A percentile compares a stretch with the other conserved stretches of the same genome.
phyloP scores from a whole-genome alignment of 257 asterid genomes.

The Cruciata laevipes region DNA sequence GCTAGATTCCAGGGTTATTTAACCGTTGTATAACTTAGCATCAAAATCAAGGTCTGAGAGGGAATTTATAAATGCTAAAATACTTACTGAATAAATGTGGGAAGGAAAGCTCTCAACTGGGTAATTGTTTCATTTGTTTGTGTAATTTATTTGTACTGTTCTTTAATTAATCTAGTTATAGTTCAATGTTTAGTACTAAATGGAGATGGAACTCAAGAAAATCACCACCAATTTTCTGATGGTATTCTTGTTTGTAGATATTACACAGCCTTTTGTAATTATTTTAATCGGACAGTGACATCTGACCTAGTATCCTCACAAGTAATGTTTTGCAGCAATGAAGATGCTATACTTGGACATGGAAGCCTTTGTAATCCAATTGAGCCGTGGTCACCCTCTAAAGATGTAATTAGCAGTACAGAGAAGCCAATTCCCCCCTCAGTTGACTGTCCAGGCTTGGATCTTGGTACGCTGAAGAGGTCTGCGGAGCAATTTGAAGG shows the following conservation, averaged over 20 bases:
- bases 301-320: slow-evolving; percentile 67
- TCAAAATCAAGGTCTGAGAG: background rate
- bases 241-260: background rate
- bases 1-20: background rate
- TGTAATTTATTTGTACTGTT: background rate
- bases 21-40: background rate
- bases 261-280: background rate
- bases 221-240: background rate
- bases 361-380: slow-evolving; percentile 42
- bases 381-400: slow-evolving; percentile 75
- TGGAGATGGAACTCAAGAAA: background rate
- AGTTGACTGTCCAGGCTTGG: slow-evolving; percentile 50
- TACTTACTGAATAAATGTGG: background rate
- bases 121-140: background rate
- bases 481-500: slow-evolving; percentile 32
- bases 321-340: slow-evolving; percentile 74
- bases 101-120: background rate
- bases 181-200: background rate
- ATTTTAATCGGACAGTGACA: slow-evolving; percentile 19
- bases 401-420: slow-evolving; percentile 48
- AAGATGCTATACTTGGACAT: slow-evolving; percentile 60
- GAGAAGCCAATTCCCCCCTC: slow-evolving; percentile 36
- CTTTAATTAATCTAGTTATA: background rate
- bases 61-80: background rate
- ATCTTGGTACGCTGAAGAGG: slow-evolving; percentile 31